These are phyloP conservation scores for Arachnomyces sp. DNA, from an alignment of 2,329 filamentous ascomycete genomes.

Conservation along the genomic window DNA sequence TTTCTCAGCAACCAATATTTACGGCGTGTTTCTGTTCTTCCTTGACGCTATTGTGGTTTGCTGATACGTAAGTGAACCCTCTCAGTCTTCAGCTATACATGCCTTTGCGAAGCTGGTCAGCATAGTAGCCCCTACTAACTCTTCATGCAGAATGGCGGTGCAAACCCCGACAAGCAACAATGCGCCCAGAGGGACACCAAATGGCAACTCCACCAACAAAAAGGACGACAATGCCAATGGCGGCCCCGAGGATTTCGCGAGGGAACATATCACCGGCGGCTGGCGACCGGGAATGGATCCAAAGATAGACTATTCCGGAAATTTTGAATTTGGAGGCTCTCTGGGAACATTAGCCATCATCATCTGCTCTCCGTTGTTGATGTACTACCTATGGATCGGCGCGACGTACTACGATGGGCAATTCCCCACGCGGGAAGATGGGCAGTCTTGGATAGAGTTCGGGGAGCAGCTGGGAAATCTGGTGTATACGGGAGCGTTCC, in stretches of 20 bases:
- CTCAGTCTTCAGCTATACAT: too few relatives aligned
- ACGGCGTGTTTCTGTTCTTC: too few relatives aligned
- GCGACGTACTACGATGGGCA: constrained; percentile 84
- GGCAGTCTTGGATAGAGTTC: constrained; percentile 65
- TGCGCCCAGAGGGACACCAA: too few relatives aligned
- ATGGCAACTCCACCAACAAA: too few relatives aligned
- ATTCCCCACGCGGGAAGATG: constrained; percentile 59
- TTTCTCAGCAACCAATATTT: too few relatives aligned
- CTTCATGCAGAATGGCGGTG: too few relatives aligned
- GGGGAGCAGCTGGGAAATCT: constrained; percentile 59
- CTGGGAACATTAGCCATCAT: constrained; percentile 75
- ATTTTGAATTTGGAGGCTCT: constrained; percentile 72
- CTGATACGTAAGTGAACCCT: too few relatives aligned
- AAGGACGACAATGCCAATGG: too few relatives aligned
- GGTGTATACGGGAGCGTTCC: constrained; percentile 76
- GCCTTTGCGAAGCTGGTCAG: too few relatives aligned
- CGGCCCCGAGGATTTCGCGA: constrained; percentile 8
- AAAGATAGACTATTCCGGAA: constrained; percentile 15
- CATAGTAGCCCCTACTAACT: too few relatives aligned
- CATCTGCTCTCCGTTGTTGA: constrained; percentile 79
- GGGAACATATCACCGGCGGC: constrained; percentile 15
- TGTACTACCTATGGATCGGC: constrained; percentile 99
- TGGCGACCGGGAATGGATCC: constrained; percentile 19
- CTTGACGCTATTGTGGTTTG: too few relatives aligned
- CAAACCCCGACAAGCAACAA: too few relatives aligned